These are phyloP conservation scores for Verticillium isaacii DNA, from an alignment of 2,329 filamentous ascomycete genomes.

Conservation along the genomic window DNA sequence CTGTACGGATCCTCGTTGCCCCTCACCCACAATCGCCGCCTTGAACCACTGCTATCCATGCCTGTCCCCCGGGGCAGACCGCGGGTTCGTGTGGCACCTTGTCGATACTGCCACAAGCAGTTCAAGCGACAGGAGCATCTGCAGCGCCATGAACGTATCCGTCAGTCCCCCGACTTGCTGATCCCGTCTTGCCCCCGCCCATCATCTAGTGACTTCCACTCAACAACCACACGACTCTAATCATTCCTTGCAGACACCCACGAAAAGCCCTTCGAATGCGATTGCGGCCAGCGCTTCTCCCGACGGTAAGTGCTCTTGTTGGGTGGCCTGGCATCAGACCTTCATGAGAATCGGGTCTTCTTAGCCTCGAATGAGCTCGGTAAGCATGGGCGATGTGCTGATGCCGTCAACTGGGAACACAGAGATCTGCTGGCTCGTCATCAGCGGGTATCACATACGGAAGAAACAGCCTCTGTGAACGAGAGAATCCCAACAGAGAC, in stretches of 20 bases:
- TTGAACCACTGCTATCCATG: too few relatives aligned
- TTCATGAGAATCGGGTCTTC: too few relatives aligned
- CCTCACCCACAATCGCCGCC: too few relatives aligned
- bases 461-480: background rate
- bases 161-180: conserved; percentile 9
- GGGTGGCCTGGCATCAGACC: too few relatives aligned
- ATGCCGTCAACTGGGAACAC: background rate
- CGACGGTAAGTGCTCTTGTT: conserved; percentile 17
- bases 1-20: too few relatives aligned
- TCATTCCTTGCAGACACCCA: conserved; percentile 20
- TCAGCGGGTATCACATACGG: background rate
- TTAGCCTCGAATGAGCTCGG: too few relatives aligned
- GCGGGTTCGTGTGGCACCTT: conserved; percentile 14
- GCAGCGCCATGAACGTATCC: conserved; percentile 24
- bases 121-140: conserved; percentile 27
- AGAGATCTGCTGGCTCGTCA: conserved; percentile 2
- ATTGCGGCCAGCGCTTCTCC: conserved; percentile 23
- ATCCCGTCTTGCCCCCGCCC: too few relatives aligned
- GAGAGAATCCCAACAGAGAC: too few relatives aligned
- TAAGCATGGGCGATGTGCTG: background rate
- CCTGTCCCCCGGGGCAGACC: too few relatives aligned
- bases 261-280: conserved; percentile 25
- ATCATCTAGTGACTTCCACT: too few relatives aligned
- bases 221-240: background rate
- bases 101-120: conserved; percentile 22